These are phyloP conservation scores for Aspergillus cavernicola DNA, from an alignment of 495 filamentous ascomycete genomes.

Conservation along the genomic window DNA sequence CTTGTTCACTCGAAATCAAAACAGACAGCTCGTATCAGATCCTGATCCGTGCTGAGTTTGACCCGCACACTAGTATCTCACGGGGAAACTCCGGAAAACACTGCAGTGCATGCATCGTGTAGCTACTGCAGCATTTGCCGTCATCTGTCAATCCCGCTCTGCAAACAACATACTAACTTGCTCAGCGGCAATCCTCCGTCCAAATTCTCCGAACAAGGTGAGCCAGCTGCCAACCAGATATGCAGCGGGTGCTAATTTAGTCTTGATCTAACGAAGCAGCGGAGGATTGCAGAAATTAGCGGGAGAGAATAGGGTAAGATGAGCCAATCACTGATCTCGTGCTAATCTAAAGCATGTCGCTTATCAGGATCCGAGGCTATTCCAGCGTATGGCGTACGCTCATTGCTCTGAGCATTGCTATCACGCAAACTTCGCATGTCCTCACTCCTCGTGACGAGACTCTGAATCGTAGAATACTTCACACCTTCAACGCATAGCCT, in stretches of 20 bases:
- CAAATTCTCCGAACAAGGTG: not conserved
- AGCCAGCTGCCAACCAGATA: not conserved
- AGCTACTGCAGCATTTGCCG: not conserved
- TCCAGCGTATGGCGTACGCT: not conserved
- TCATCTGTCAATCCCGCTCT: not conserved
- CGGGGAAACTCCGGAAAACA: slow-evolving; percentile 2
- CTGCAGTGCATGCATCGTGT: not conserved
- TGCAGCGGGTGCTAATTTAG: not conserved
- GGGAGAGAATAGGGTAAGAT: not conserved
- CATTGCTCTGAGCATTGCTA: too few relatives aligned
- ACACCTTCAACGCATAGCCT: not conserved
- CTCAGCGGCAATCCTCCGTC: not conserved
- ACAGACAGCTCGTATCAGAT: too few relatives aligned
- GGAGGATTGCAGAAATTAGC: not conserved
- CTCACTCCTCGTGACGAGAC: too few relatives aligned
- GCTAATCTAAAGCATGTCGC: not conserved
- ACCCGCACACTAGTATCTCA: too few relatives aligned
- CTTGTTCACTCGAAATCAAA: too few relatives aligned
- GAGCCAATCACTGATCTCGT: not conserved
- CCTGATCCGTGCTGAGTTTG: not conserved
- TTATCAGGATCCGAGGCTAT: not conserved
- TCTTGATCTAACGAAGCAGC: not conserved
- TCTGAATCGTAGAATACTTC: not conserved
- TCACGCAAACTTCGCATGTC: too few relatives aligned
- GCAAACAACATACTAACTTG: not conserved